Evolutionary conservation across 2,329 filamentous ascomycete species (phyloP).

Genomic region (Trichoderma citrinoviride): DNA sequence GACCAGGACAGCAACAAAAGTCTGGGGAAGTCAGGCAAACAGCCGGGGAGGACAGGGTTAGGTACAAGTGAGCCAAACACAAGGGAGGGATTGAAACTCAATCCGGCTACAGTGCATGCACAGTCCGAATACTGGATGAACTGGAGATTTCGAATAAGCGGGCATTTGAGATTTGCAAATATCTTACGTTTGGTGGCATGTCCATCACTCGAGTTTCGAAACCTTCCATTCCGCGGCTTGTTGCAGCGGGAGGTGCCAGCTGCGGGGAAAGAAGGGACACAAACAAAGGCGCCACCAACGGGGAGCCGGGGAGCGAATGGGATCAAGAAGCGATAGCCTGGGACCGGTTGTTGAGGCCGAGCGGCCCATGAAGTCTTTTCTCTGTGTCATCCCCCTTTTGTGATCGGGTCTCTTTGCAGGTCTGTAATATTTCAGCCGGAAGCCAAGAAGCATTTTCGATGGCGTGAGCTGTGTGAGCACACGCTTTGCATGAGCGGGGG

Average conservation of each 20-base stretch:
- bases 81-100: background rate
- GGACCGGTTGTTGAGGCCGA: background rate
- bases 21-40: constrained; percentile 12
- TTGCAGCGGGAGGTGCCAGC: background rate
- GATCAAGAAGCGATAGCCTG: background rate
- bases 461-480: background rate
- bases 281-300: background rate
- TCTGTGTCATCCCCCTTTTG: background rate
- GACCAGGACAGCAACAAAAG: background rate
- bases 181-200: constrained; percentile 16
- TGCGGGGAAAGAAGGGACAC: background rate
- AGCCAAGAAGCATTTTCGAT: background rate
- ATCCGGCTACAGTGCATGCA: constrained; percentile 9
- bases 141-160: background rate
- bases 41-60: background rate
- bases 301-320: background rate
- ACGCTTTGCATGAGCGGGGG: background rate
- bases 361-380: background rate
- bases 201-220: constrained; percentile 1
- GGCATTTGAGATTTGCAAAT: background rate
- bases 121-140: background rate
- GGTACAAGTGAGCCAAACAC: background rate
- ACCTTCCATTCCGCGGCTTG: background rate
- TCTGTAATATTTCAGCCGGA: background rate
- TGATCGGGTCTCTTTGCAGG: constrained; percentile 2